phyloP scores from a whole-genome alignment of 257 asterid species.

The Solanum raphanifolium region DNA sequence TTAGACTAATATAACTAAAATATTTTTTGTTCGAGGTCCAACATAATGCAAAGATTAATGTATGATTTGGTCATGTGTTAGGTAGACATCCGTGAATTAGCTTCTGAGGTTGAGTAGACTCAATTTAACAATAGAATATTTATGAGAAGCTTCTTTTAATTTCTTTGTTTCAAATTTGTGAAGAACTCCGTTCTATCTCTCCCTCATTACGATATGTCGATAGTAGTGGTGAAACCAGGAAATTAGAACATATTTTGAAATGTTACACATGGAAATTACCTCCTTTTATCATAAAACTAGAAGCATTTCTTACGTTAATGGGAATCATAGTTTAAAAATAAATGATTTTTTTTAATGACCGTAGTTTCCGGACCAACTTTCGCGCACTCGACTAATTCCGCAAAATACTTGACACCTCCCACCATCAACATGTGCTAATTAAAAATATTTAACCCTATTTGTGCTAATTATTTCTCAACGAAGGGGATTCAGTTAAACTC shows the following conservation, averaged over 20 bases:
- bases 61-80: not conserved
- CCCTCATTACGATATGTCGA: not conserved
- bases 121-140: not conserved
- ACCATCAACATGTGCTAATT: not conserved
- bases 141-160: not conserved
- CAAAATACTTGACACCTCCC: not conserved
- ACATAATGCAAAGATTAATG: not conserved
- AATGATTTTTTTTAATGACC: not conserved
- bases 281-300: not conserved
- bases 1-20: not conserved
- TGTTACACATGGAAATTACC: not conserved
- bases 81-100: not conserved
- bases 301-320: not conserved
- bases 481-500: not conserved
- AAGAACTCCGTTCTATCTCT: not conserved
- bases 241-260: not conserved
- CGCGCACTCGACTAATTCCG: not conserved
- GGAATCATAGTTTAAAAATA: not conserved
- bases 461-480: not conserved
- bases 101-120: not conserved
- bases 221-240: not conserved
- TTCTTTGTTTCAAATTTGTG: not conserved
- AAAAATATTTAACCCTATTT: not conserved
- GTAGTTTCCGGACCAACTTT: too few species aligned
- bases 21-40: not conserved